phyloP scores from a whole-genome alignment of 495 filamentous ascomycete species.

The Podospora bellae-mahoneyi region DNA sequence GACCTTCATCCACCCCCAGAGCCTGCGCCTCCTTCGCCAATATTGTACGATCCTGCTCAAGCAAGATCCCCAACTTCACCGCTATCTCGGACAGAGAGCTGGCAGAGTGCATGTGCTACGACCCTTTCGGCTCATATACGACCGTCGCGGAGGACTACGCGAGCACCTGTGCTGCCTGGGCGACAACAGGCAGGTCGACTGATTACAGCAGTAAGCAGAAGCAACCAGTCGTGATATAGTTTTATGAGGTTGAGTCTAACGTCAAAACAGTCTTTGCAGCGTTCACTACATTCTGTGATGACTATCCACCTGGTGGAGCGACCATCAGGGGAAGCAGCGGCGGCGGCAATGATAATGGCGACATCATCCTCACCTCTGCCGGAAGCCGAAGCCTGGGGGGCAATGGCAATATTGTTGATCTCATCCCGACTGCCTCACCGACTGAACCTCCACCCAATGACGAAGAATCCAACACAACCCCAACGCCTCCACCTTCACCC shows the following conservation, averaged over 20 bases:
- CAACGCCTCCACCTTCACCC: background rate
- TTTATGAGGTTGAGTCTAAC: background rate
- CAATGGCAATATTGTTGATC: background rate
- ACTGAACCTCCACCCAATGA: background rate
- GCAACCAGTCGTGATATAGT: background rate
- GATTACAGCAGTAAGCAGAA: slow-evolving; percentile 24
- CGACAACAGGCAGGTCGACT: slow-evolving; percentile 11
- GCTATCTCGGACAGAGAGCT: background rate
- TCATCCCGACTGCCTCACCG: background rate
- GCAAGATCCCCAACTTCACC: background rate
- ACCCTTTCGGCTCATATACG: slow-evolving; percentile 18
- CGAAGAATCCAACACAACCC: background rate
- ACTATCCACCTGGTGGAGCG: background rate
- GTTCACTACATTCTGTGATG: slow-evolving; percentile 24
- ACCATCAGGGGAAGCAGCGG: background rate
- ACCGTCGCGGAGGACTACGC: slow-evolving; percentile 28
- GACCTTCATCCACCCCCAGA: background rate
- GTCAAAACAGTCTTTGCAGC: slow-evolving; percentile 16
- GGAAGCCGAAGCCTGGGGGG: background rate
- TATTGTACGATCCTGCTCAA: slow-evolving; percentile 9
- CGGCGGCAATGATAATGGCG: background rate
- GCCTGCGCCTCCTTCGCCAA: slow-evolving; percentile 11
- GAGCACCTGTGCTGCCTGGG: slow-evolving; percentile 22
- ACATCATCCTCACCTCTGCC: slow-evolving; percentile 1
- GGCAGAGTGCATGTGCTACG: slow-evolving; percentile 6